phyloP scores from a whole-genome alignment of 1,139 yeast genomes.

The Kodamaea arcana region DNA sequence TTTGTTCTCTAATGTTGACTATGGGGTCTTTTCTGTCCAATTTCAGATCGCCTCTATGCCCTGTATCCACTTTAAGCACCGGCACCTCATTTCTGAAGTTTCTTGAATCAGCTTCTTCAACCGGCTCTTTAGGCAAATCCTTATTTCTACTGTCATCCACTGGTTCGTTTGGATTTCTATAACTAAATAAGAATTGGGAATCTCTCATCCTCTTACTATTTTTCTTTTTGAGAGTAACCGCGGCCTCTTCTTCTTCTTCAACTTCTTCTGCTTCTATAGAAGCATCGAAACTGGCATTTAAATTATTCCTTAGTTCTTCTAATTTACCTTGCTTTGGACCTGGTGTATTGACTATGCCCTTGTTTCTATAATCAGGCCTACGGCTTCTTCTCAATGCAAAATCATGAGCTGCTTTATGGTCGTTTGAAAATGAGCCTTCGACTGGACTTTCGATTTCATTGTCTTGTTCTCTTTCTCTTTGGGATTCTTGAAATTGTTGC shows the following conservation, averaged over 20 bases:
- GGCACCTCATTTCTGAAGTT: neutral
- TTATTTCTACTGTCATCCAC: neutral
- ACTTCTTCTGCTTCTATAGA: constrained; percentile 5
- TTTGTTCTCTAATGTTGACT: too few relatives aligned
- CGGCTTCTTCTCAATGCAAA: constrained; percentile 40
- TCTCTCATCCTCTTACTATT: constrained; percentile 18
- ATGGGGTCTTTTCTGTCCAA: too few relatives aligned
- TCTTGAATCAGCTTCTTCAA: too few relatives aligned
- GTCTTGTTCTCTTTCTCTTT: constrained; percentile 3
- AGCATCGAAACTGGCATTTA: constrained; percentile 15
- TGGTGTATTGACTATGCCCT: constrained; percentile 18
- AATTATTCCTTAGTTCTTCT: constrained; percentile 29
- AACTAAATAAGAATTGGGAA: constrained; percentile 32
- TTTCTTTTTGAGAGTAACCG: constrained; percentile 1
- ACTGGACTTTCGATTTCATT: constrained; percentile 2
- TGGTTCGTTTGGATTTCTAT: constrained; percentile 21
- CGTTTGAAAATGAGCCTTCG: neutral
- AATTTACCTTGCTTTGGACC: constrained; percentile 31
- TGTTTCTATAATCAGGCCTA: constrained; percentile 38
- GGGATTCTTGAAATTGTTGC: constrained; percentile 13
- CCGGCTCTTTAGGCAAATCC: too few relatives aligned
- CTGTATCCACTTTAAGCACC: too few relatives aligned
- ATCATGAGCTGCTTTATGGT: constrained; percentile 14
- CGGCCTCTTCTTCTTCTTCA: neutral
- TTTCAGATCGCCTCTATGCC: too few relatives aligned